Evolutionary conservation across 768 basidiomycete genomes (phyloP).

Genomic region (Lactarius akahatsu): DNA sequence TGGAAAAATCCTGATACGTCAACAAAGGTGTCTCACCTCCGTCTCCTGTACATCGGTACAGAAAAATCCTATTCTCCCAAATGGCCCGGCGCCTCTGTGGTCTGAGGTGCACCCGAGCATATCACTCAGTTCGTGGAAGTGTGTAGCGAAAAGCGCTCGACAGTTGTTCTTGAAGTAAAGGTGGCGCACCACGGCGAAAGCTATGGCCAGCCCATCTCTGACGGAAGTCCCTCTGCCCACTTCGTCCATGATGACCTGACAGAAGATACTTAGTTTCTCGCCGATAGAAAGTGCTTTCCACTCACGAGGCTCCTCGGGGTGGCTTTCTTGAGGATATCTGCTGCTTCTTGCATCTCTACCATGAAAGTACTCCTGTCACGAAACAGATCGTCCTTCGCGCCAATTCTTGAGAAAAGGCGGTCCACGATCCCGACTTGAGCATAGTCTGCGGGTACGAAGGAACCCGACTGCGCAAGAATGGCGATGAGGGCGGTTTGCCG

Average conservation of each 20-base stretch:
- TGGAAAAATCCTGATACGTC: background rate
- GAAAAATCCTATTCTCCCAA: slow-evolving; percentile 73
- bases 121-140: slow-evolving; percentile 91
- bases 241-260: slow-evolving; percentile 98
- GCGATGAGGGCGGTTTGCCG: slow-evolving; percentile 89
- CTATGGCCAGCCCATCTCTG: slow-evolving; percentile 89
- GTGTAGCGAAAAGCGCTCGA: slow-evolving; percentile 95
- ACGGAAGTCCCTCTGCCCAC: slow-evolving; percentile 96
- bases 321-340: slow-evolving; percentile 83
- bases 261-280: background rate
- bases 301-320: slow-evolving; percentile 80
- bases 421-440: slow-evolving; percentile 87
- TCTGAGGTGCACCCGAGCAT: slow-evolving; percentile 66
- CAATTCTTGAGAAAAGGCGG: slow-evolving; percentile 89
- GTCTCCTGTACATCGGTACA: slow-evolving; percentile 86
- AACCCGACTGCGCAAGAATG: slow-evolving; percentile 89
- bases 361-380: slow-evolving; percentile 95
- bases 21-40: slow-evolving; percentile 47
- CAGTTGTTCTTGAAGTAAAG: slow-evolving; percentile 68
- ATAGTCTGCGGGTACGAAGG: slow-evolving; percentile 86
- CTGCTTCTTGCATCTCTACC: slow-evolving; percentile 97
- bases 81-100: slow-evolving; percentile 46
- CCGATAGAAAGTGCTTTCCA: slow-evolving; percentile 13
- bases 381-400: slow-evolving; percentile 93
- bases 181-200: slow-evolving; percentile 87